These are phyloP conservation scores for Plasmodium knowlesi DNA, from an alignment of 169 alveolate genomes.

Conservation along the genomic window DNA sequence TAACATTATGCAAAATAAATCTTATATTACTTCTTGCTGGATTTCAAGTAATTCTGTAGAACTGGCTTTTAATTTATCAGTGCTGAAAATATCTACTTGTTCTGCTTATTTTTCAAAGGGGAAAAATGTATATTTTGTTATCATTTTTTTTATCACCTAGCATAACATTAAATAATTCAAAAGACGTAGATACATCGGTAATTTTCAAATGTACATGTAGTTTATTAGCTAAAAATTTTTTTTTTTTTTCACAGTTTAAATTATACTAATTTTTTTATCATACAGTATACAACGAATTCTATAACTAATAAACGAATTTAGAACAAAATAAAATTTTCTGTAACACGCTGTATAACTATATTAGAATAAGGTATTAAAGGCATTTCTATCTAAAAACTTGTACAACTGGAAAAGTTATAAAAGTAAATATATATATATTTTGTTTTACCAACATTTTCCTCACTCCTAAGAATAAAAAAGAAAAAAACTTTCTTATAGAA, in stretches of 20 bases:
- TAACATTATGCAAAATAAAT: background rate
- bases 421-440: slow-evolving; percentile 1
- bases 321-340: background rate
- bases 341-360: background rate
- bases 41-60: slow-evolving; percentile 53
- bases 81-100: slow-evolving; percentile 42
- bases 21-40: slow-evolving; percentile 64
- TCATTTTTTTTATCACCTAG: background rate
- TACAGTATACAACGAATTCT: background rate
- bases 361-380: background rate
- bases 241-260: background rate
- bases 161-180: background rate
- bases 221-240: background rate
- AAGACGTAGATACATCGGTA: background rate
- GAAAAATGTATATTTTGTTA: slow-evolving; percentile 9
- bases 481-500: slow-evolving; percentile 7
- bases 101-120: slow-evolving; percentile 19
- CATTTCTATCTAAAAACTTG: background rate
- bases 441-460: slow-evolving; percentile 28
- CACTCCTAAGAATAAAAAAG: slow-evolving; percentile 39
- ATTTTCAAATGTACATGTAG: background rate
- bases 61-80: slow-evolving; percentile 19
- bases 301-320: background rate
- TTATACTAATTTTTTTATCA: background rate
- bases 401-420: background rate